Evolutionary conservation across 495 filamentous ascomycete genomes (phyloP).

Genomic region (Lophium mytilinum): DNA sequence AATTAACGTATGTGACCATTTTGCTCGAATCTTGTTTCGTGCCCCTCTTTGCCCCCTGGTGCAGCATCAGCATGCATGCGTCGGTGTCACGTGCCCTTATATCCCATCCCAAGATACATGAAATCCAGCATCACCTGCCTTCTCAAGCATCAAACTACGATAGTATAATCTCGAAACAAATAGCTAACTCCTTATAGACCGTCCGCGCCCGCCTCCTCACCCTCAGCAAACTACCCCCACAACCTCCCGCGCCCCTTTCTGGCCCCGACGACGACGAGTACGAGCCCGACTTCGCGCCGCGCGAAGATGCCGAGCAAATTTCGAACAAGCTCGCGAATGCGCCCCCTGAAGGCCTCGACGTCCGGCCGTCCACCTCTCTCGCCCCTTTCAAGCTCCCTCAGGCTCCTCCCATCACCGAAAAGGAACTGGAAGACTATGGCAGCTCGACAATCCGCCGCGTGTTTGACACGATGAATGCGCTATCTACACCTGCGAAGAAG

Average conservation of each 20-base stretch:
- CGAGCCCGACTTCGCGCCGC: conserved; percentile 70
- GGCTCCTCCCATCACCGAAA: conserved; percentile 61
- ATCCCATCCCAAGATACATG: not conserved
- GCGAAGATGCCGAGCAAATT: conserved; percentile 65
- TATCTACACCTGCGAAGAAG: conserved; percentile 51
- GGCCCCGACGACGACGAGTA: conserved; percentile 75
- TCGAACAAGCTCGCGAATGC: conserved; percentile 61
- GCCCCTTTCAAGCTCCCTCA: conserved; percentile 69
- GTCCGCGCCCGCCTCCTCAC: conserved; percentile 44
- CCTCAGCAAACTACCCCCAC: conserved; percentile 30
- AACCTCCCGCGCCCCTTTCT: conserved; percentile 38
- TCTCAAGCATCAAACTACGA: not conserved
- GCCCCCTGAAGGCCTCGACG: conserved; percentile 42
- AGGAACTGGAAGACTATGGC: conserved; percentile 59
- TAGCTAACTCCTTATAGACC: conserved; percentile 11
- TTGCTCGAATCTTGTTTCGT: too few relatives aligned
- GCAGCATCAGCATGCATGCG: not conserved
- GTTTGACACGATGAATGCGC: conserved; percentile 62
- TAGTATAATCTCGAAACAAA: not conserved
- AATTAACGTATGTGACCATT: conserved; percentile 40
- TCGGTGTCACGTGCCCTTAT: not conserved
- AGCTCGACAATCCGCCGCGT: conserved; percentile 63
- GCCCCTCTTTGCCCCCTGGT: not conserved
- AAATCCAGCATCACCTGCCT: not conserved
- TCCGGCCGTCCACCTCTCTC: conserved; percentile 48